Evolutionary conservation across 208 protist species (phyloP).

Genomic region (Trypanosoma congolense): DNA sequence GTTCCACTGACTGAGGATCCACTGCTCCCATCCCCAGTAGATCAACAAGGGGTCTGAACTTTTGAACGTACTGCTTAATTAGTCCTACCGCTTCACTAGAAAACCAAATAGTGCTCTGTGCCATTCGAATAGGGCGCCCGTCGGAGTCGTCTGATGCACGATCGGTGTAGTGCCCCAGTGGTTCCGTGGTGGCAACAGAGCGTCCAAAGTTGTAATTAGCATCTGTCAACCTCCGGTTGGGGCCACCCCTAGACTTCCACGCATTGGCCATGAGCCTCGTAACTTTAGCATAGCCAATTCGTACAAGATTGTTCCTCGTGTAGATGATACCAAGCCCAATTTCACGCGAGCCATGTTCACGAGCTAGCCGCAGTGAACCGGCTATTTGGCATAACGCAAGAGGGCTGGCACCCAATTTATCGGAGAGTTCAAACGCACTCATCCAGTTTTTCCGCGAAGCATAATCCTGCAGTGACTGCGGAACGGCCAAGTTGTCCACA

Average conservation of each 20-base stretch:
- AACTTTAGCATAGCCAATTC: constrained; percentile 81
- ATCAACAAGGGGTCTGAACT: constrained; percentile 68
- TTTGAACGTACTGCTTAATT: constrained; percentile 50
- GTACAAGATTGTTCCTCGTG: constrained; percentile 51
- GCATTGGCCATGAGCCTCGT: constrained; percentile 57
- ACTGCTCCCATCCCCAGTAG: constrained; percentile 48
- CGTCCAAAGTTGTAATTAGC: constrained; percentile 63
- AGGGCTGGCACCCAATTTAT: constrained; percentile 35
- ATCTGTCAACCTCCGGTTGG: not conserved
- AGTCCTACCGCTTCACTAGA: constrained; percentile 59
- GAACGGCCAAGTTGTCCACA: constrained; percentile 44
- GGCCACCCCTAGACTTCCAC: constrained; percentile 53
- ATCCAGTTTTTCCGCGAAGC: constrained; percentile 66
- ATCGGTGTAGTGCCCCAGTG: constrained; percentile 63
- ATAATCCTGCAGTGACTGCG: constrained; percentile 41
- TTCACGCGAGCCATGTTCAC: constrained; percentile 81
- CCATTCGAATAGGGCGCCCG: constrained; percentile 35
- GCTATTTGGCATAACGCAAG: constrained; percentile 58
- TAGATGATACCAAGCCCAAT: constrained; percentile 81
- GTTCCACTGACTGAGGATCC: constrained; percentile 55
- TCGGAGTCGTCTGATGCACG: constrained; percentile 54
- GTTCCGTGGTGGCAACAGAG: constrained; percentile 57
- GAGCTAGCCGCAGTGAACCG: constrained; percentile 64
- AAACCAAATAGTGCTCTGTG: constrained; percentile 72
- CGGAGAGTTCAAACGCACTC: constrained; percentile 54